A percentile compares a stretch with the other conserved stretches of the same genome.
phyloP scores from a whole-genome alignment of 1,284 basidiomycete genomes.

The Rhodotorula sp. region DNA sequence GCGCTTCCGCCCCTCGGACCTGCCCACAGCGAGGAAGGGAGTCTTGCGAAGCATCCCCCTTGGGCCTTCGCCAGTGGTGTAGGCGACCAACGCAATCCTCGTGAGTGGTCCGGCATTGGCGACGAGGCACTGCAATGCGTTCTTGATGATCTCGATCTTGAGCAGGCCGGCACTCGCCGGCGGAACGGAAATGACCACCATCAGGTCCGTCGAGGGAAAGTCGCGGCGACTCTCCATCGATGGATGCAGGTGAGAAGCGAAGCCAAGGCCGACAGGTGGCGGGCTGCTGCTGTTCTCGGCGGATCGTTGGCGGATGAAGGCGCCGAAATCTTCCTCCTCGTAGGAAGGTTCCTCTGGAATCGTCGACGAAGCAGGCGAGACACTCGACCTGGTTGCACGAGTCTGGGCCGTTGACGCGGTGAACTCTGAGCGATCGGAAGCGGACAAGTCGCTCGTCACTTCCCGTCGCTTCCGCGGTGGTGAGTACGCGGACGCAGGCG shows the following conservation, averaged over 20 bases:
- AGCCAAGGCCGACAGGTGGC: background rate
- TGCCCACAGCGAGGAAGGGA: slow-evolving; percentile 75
- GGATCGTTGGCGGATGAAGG: background rate
- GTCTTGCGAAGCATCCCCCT: slow-evolving; percentile 79
- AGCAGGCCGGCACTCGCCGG: slow-evolving; percentile 66
- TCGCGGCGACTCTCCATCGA: slow-evolving; percentile 14
- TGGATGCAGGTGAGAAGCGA: background rate
- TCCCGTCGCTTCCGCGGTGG: background rate
- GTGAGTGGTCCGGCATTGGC: slow-evolving; percentile 72
- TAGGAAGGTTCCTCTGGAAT: slow-evolving; percentile 25
- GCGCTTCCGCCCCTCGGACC: slow-evolving; percentile 65
- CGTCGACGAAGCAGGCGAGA: slow-evolving; percentile 12
- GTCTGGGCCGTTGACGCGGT: slow-evolving; percentile 24
- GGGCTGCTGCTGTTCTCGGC: background rate
- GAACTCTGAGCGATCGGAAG: slow-evolving; percentile 10
- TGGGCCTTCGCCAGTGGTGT: slow-evolving; percentile 68
- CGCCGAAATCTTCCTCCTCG: slow-evolving; percentile 18
- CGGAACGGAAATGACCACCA: slow-evolving; percentile 86
- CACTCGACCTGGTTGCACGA: slow-evolving; percentile 25
- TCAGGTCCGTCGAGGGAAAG: slow-evolving; percentile 77
- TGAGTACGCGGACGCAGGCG: background rate
- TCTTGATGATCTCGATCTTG: slow-evolving; percentile 79
- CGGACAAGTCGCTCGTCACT: slow-evolving; percentile 13
- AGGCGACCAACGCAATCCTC: slow-evolving; percentile 80
- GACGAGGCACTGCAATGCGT: slow-evolving; percentile 78